These are phyloP conservation scores for Russula griseocarnosa DNA, from an alignment of 768 basidiomycete species.

Conservation along the genomic window DNA sequence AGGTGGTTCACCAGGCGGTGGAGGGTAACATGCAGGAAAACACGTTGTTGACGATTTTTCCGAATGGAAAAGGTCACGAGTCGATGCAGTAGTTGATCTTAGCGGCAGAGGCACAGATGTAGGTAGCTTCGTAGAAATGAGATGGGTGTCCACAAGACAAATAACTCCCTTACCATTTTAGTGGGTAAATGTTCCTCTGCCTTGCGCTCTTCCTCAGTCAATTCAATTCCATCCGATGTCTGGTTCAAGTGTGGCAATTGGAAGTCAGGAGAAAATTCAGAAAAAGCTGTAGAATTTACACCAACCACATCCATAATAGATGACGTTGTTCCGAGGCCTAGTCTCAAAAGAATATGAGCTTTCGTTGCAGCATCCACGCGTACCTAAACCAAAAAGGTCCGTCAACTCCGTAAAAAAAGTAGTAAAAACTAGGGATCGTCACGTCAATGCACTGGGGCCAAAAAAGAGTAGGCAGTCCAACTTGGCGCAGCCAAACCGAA, in stretches of 20 bases:
- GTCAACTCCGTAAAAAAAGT: too few species aligned
- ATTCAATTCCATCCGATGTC: neutral
- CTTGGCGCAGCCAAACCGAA: neutral
- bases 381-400: neutral
- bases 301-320: neutral
- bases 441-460: neutral
- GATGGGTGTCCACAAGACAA: neutral
- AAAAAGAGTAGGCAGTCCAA: neutral
- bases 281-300: neutral
- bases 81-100: neutral
- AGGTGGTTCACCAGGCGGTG: neutral
- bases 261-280: neutral
- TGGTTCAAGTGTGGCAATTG: too few species aligned
- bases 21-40: conserved; percentile 16
- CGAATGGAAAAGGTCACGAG: neutral
- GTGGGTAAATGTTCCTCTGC: neutral
- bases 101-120: too few species aligned
- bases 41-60: neutral
- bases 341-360: neutral
- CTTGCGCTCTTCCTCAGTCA: neutral
- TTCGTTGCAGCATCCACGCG: conserved; percentile 7
- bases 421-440: neutral
- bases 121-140: neutral
- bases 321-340: neutral
- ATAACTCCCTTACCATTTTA: neutral